Base-by-base conservation (phyloP, 768 basidiomycete genomes). In the Suillus subaureus region DNA sequence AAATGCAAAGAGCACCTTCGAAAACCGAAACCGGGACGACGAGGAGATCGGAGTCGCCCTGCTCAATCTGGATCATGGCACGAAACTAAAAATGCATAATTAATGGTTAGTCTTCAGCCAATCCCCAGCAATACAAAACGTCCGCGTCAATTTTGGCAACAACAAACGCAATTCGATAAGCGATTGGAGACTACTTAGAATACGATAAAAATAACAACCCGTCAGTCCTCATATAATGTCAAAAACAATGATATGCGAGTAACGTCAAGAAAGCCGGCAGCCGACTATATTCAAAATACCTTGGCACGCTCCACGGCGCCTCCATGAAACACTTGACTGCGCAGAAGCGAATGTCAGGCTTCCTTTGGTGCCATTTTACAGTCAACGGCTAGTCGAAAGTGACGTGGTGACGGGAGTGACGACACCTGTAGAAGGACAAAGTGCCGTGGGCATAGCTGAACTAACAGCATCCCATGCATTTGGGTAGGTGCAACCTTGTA, bases 401-500 rank as follows among this genome's bases (percentile, higher is more conserved):
- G 68, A 61, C 39, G 39, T 69, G 9, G 45, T 43, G 26, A 31
- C 56, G 2, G 55, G 13, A 31, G 42, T 49, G 35, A 9, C 39
- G 26, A 18, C 18, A 4, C 37, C 16, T 40, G 62, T 60, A 2
- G 71, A 60, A 37, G 72, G 70, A 70, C 86, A 87, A 28, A 80
- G 73, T 28, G 82, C 76, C 39, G 81, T 74, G 35, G 85, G 85
- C 66, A 89, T 73, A 51, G 82, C 55, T 21, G 79, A 83, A 64
- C 77, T 78, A 26, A 83, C 83, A 26, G 87, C 88, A 69, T 85
- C 79, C 87, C 89, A 92, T 56, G 86, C 80, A 69, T 86, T 76
- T 23, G 87, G 89, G 71, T 92, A 91, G 57, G 73, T 77, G 70
- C 91, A 92, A 9, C 89, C 90, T 58, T 81, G 76, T 55, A 92